These are phyloP conservation scores for Sporothrix mexicana DNA, from an alignment of 2,329 filamentous ascomycete species.

Conservation along the genomic window DNA sequence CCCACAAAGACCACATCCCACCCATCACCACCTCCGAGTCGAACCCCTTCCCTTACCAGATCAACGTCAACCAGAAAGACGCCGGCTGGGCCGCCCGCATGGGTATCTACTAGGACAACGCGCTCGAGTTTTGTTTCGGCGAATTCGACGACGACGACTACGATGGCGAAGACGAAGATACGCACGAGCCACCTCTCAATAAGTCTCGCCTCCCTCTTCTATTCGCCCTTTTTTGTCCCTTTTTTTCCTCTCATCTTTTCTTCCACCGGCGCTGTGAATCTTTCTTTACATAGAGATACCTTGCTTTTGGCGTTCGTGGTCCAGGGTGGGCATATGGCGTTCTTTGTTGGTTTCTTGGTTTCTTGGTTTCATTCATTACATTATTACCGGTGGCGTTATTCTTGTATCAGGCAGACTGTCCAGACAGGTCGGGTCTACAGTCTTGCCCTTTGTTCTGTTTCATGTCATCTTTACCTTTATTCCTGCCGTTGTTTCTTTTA, in stretches of 20 bases:
- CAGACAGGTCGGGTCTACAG: background rate
- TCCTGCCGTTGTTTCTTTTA: too few species aligned
- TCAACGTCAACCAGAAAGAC: slow-evolving; percentile 82
- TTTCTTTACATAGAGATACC: slow-evolving; percentile 29
- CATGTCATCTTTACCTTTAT: background rate
- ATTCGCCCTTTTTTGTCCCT: background rate
- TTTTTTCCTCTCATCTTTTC: background rate
- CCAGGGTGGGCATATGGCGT: background rate
- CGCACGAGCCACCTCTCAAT: background rate
- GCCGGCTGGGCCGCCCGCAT: slow-evolving; percentile 74
- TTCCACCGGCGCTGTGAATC: background rate
- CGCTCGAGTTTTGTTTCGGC: background rate
- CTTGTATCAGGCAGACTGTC: background rate
- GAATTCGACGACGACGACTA: background rate
- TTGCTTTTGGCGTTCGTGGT: slow-evolving; percentile 28
- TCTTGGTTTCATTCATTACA: background rate
- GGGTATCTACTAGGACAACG: slow-evolving; percentile 66
- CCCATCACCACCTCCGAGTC: slow-evolving; percentile 90
- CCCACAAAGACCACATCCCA: slow-evolving; percentile 93
- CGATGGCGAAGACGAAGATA: background rate
- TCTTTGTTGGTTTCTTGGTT: background rate
- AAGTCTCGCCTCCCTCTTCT: background rate
- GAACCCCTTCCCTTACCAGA: slow-evolving; percentile 95
- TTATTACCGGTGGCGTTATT: slow-evolving; percentile 6
- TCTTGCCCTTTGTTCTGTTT: background rate